A percentile compares a stretch with the other conserved stretches of the same genome.
phyloP scores from a whole-genome alignment of 2,329 filamentous ascomycete species.

The Cercospora beticola region DNA sequence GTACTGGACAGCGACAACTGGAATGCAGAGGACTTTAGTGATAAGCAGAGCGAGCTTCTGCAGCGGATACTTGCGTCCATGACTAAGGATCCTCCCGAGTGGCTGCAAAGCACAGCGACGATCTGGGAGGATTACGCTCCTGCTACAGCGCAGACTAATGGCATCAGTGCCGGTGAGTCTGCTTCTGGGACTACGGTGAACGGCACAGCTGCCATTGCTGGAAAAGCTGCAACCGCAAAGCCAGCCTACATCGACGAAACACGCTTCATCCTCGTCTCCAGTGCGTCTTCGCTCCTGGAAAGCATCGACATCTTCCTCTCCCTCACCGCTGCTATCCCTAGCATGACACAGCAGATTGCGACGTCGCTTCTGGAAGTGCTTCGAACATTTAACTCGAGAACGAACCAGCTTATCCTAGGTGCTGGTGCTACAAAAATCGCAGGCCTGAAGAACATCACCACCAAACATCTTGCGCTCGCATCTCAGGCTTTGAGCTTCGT shows the following conservation, averaged over 20 bases:
- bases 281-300: slow-evolving; percentile 75
- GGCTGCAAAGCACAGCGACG: slow-evolving; percentile 57
- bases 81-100: slow-evolving; percentile 66
- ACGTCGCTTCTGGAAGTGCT: slow-evolving; percentile 79
- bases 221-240: slow-evolving; percentile 28
- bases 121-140: slow-evolving; percentile 49
- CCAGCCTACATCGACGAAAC: slow-evolving; percentile 77
- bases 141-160: slow-evolving; percentile 31
- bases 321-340: slow-evolving; percentile 80
- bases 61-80: slow-evolving; percentile 66
- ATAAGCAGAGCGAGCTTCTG: slow-evolving; percentile 61
- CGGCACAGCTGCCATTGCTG: slow-evolving; percentile 17
- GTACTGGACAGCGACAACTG: slow-evolving; percentile 79
- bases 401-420: slow-evolving; percentile 93
- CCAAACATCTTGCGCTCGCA: slow-evolving; percentile 88
- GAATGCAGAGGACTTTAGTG: slow-evolving; percentile 73
- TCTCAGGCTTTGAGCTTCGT: slow-evolving; percentile 87
- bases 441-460: slow-evolving; percentile 92
- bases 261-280: slow-evolving; percentile 80
- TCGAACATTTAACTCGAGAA: slow-evolving; percentile 91
- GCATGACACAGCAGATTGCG: slow-evolving; percentile 81
- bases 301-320: slow-evolving; percentile 81
- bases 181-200: slow-evolving; percentile 17
- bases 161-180: slow-evolving; percentile 25
- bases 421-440: slow-evolving; percentile 87